phyloP scores from a whole-genome alignment of 2,329 filamentous ascomycete species.

The Talaromyces atroroseus region DNA sequence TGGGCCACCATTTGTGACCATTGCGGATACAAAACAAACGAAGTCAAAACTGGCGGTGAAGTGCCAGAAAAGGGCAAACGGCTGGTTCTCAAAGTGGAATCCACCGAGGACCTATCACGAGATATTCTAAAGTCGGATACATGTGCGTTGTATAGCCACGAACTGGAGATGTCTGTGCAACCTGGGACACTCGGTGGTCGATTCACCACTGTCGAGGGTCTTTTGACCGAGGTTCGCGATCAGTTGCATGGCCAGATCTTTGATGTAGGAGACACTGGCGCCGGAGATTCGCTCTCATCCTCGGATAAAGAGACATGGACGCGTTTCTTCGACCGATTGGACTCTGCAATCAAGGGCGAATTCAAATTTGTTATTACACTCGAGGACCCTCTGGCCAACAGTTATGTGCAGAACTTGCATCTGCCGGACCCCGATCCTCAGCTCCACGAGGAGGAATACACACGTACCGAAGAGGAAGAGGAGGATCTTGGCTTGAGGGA shows the following conservation, averaged over 20 bases:
- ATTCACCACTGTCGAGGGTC: conserved; percentile 94
- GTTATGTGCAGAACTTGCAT: conserved; percentile 83
- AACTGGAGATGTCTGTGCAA: conserved; percentile 81
- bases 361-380: conserved; percentile 77
- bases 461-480: conserved; percentile 83
- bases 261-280: conserved; percentile 58
- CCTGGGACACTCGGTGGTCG: conserved; percentile 90
- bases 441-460: conserved; percentile 75
- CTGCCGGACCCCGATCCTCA: conserved; percentile 78
- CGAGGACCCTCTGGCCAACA: conserved; percentile 82
- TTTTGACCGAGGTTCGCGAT: conserved; percentile 85
- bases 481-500: conserved; percentile 86
- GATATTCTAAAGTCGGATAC: conserved; percentile 97
- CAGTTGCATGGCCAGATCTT: conserved; percentile 88
- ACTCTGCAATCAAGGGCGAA: conserved; percentile 72
- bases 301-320: conserved; percentile 69
- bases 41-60: conserved; percentile 94
- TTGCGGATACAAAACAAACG: conserved; percentile 92
- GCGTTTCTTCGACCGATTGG: conserved; percentile 71
- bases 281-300: conserved; percentile 71
- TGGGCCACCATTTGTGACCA: conserved; percentile 90
- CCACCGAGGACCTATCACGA: conserved; percentile 67
- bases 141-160: conserved; percentile 78
- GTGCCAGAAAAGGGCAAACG: conserved; percentile 80
- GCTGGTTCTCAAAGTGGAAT: conserved; percentile 70